A percentile compares a stretch with the other conserved stretches of the same genome.
Evolutionary conservation across 768 basidiomycete genomes (phyloP).

Genomic region (Hygrocybe punicea): DNA sequence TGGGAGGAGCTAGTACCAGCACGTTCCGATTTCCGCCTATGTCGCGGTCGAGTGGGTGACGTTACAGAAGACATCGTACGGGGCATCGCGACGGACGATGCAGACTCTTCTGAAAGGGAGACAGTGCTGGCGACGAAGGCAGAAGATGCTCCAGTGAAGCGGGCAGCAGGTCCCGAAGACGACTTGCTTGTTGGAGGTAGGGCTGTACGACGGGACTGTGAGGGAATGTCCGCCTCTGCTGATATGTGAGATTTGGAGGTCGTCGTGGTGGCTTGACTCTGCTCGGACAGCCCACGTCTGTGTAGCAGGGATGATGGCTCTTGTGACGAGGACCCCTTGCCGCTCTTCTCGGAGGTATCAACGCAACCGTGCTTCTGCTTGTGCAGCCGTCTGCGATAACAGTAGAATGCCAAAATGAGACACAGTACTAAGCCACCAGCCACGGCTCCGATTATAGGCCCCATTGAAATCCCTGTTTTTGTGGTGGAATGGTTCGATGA

Average conservation of each 20-base stretch:
- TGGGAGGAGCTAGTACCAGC: background rate
- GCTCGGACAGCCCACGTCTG: background rate
- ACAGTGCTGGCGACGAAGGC: background rate
- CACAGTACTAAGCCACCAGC: background rate
- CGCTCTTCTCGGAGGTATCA: background rate
- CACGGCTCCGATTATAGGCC: background rate
- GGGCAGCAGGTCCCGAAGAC: background rate
- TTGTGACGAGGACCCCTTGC: background rate
- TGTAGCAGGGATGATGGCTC: background rate
- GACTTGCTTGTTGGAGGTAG: background rate
- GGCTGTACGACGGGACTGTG: background rate
- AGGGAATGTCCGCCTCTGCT: background rate
- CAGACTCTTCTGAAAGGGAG: background rate
- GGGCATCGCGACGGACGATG: background rate
- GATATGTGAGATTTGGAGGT: background rate
- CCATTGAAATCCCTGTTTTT: background rate
- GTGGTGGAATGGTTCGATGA: background rate
- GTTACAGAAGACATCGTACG: background rate
- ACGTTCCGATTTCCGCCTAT: background rate
- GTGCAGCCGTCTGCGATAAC: background rate
- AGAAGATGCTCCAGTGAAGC: background rate
- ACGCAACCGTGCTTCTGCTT: background rate
- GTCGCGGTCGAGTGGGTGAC: background rate
- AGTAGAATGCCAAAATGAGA: background rate
- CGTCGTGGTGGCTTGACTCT: background rate